Conservation (phyloP, 1,284 basidiomycete genomes). For the Ceratobasidium sp. region DNA sequence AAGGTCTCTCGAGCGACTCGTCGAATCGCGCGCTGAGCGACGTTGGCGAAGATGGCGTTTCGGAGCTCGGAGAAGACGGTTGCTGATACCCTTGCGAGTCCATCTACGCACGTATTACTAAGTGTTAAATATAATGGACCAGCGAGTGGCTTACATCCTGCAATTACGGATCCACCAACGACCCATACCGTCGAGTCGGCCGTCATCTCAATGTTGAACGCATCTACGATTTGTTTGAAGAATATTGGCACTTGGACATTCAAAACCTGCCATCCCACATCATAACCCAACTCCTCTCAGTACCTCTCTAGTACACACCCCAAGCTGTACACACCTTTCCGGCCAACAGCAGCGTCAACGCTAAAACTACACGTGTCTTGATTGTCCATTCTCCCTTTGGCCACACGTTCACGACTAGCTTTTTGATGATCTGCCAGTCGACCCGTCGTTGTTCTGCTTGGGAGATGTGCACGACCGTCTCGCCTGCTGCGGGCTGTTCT, state of each 20-base stretch:
- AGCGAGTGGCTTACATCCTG: conserved; percentile 78
- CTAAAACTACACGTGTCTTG: conserved; percentile 81
- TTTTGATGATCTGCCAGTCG: conserved; percentile 64
- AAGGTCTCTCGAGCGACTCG: conserved; percentile 95
- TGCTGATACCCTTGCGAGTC: conserved; percentile 88
- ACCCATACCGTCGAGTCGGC: conserved; percentile 88
- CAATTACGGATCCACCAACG: conserved; percentile 86
- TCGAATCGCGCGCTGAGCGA: conserved; percentile 93
- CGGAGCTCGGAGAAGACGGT: conserved; percentile 91
- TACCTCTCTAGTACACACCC: neutral
- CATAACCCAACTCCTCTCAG: conserved; percentile 14
- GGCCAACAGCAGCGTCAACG: conserved; percentile 81
- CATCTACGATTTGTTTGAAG: conserved; percentile 93
- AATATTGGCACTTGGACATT: conserved; percentile 98
- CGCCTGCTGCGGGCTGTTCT: conserved; percentile 28
- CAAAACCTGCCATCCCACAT: conserved; percentile 65
- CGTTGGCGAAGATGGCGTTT: conserved; percentile 96
- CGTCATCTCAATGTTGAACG: conserved; percentile 85
- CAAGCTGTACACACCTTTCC: conserved; percentile 75
- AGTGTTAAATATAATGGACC: neutral
- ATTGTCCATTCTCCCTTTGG: conserved; percentile 61
- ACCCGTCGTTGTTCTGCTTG: conserved; percentile 49
- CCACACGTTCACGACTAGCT: conserved; percentile 66
- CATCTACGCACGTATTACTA: conserved; percentile 67
- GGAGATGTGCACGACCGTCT: conserved; percentile 45